Percentiles rank a stretch among this genome's conserved stretches.
Evolutionary conservation across 2,329 filamentous ascomycete genomes (phyloP).

Genomic region (Nigrospora sphaerica): DNA sequence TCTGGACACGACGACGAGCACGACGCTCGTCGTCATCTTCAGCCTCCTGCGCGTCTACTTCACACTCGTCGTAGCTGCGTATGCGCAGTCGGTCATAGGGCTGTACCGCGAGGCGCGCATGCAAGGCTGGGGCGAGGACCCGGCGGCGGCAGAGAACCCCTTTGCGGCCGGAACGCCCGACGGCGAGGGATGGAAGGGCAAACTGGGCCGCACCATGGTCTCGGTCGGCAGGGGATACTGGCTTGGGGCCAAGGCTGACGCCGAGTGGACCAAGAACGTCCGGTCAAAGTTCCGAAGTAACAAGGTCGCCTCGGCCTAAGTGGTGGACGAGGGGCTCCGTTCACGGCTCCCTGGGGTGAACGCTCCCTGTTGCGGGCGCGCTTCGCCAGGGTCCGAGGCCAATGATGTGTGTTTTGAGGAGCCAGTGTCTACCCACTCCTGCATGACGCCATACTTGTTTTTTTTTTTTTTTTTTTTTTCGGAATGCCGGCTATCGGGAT

Average conservation of each 20-base stretch:
- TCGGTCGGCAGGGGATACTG: slow-evolving; percentile 70
- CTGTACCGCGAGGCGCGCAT: slow-evolving; percentile 50
- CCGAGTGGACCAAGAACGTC: slow-evolving; percentile 62
- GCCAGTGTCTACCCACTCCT: background rate
- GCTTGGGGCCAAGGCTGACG: slow-evolving; percentile 61
- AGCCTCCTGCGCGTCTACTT: slow-evolving; percentile 79
- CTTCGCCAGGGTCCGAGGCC: too few species aligned
- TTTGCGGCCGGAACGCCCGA: slow-evolving; percentile 66
- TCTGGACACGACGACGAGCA: slow-evolving; percentile 64
- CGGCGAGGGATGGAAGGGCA: slow-evolving; percentile 72
- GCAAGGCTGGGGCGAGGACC: slow-evolving; percentile 32
- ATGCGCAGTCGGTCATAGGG: slow-evolving; percentile 69
- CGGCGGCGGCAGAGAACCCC: slow-evolving; percentile 45
- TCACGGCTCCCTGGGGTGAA: background rate
- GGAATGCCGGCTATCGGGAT: too few species aligned
- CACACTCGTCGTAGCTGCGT: slow-evolving; percentile 74
- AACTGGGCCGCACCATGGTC: slow-evolving; percentile 73
- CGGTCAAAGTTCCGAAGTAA: slow-evolving; percentile 46
- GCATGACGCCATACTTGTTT: slow-evolving; percentile 1
- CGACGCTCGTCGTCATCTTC: slow-evolving; percentile 66
- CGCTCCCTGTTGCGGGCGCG: background rate
- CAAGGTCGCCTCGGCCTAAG: slow-evolving; percentile 3
- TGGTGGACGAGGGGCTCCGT: background rate
- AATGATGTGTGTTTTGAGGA: too few species aligned
- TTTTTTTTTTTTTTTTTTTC: background rate